These are phyloP conservation scores for Lasiodiplodia theobromae DNA, from an alignment of 2,329 filamentous ascomycete genomes.

Conservation along the genomic window DNA sequence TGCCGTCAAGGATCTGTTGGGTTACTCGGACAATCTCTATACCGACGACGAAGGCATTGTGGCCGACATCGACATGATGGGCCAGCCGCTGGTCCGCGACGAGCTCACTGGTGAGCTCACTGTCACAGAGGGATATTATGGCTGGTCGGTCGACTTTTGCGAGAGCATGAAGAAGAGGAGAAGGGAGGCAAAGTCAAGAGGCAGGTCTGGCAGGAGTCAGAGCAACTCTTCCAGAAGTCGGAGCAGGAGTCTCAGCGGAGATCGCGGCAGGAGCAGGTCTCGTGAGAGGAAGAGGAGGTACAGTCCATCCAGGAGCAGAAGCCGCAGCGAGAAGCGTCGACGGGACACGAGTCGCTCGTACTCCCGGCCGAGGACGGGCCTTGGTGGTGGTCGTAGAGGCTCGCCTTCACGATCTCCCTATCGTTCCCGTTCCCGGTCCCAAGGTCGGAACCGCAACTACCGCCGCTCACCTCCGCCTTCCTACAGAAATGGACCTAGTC, in stretches of 20 bases:
- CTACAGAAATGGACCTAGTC: constrained; percentile 16
- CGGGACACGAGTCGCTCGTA: constrained; percentile 24
- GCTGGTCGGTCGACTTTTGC: constrained; percentile 83
- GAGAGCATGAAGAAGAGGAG: constrained; percentile 71
- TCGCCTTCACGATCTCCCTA: constrained; percentile 13
- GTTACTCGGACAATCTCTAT: constrained; percentile 74
- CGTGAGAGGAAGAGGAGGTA: constrained; percentile 23
- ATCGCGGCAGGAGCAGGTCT: constrained; percentile 6
- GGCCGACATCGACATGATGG: constrained; percentile 76
- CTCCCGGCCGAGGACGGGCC: constrained; percentile 14
- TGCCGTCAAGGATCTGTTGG: constrained; percentile 74
- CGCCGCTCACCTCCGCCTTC: constrained; percentile 23
- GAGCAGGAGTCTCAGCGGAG: constrained; percentile 26
- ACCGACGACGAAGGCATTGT: constrained; percentile 57
- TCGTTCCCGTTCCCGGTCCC: constrained; percentile 19
- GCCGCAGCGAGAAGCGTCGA: constrained; percentile 24
- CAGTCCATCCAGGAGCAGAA: constrained; percentile 24
- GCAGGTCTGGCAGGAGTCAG: constrained; percentile 6
- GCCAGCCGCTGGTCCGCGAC: constrained; percentile 71
- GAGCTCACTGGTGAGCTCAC: constrained; percentile 70
- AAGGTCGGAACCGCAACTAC: constrained; percentile 14
- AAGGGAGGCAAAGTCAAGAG: constrained; percentile 10
- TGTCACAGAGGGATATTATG: constrained; percentile 80
- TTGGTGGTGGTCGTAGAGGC: constrained; percentile 6
- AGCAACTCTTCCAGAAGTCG: constrained; percentile 22